These are phyloP conservation scores for Porphyridium purpureum DNA, from an alignment of 23 red algal genomes.

Conservation along the genomic window DNA sequence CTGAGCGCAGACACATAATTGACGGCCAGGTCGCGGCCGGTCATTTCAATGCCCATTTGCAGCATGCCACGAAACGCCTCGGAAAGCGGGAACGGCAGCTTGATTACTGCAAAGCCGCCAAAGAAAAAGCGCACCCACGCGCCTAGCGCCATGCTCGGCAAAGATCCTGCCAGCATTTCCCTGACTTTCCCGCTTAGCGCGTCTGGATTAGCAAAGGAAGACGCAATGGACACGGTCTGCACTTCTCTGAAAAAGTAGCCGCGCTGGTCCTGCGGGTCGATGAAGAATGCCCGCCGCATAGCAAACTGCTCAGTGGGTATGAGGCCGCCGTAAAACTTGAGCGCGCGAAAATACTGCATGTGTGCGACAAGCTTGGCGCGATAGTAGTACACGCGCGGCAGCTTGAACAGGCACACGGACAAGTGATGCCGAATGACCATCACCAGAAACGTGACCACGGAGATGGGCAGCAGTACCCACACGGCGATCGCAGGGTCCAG, in stretches of 20 bases:
- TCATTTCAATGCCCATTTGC: constrained; percentile 39
- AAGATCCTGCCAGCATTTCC: constrained; percentile 7
- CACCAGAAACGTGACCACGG: constrained; percentile 25
- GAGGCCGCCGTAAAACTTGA: constrained; percentile 1
- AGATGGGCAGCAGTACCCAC: constrained; percentile 41
- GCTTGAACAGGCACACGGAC: constrained; percentile 3
- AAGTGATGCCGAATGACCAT: constrained; percentile 16
- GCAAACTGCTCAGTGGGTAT: constrained; percentile 12
- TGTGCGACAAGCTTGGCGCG: constrained; percentile 7
- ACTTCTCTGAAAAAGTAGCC: too few species aligned
- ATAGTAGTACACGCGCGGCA: constrained; percentile 11
- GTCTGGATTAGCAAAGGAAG: constrained; percentile 45
- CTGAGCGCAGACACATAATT: constrained; percentile 61
- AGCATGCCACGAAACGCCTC: constrained; percentile 54
- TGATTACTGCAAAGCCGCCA: constrained; percentile 30
- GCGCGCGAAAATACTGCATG: constrained; percentile 2
- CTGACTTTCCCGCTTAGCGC: constrained; percentile 28
- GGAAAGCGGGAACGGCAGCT: constrained; percentile 38
- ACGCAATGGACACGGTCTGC: constrained; percentile 6
- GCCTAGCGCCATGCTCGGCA: constrained; percentile 27
- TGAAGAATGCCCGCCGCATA: constrained; percentile 17
- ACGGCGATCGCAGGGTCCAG: constrained; percentile 21
- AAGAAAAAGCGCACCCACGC: constrained; percentile 33
- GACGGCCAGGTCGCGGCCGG: constrained; percentile 26
- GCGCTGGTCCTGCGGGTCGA: background rate